Evolutionary conservation across 768 basidiomycete species (phyloP).

Genomic region (Pisolithus orientalis): DNA sequence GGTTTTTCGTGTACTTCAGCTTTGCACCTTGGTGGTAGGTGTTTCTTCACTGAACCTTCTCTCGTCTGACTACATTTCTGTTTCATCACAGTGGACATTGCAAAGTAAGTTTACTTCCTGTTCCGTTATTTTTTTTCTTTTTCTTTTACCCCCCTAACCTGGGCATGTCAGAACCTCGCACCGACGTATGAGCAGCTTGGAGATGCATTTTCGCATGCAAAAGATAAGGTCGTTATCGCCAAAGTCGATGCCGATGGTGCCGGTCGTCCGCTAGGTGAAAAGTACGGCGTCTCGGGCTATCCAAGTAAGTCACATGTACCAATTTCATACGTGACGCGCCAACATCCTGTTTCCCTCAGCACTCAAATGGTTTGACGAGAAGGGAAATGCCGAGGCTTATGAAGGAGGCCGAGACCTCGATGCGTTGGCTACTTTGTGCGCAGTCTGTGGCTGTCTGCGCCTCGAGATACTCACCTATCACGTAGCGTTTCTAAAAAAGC

Average conservation of each 20-base stretch:
- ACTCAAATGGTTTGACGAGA: constrained; percentile 82
- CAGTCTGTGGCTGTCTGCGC: background rate
- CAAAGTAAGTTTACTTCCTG: constrained; percentile 45
- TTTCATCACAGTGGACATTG: constrained; percentile 63
- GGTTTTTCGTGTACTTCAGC: constrained; percentile 30
- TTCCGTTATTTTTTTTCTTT: background rate
- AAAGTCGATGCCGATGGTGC: constrained; percentile 91
- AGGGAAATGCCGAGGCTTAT: constrained; percentile 64
- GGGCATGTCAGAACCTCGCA: constrained; percentile 66
- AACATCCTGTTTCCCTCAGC: constrained; percentile 39
- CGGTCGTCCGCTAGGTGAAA: constrained; percentile 69
- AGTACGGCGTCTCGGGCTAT: constrained; percentile 77
- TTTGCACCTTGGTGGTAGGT: constrained; percentile 87
- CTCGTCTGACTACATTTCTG: background rate
- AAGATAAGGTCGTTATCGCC: constrained; percentile 81
- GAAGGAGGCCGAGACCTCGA: constrained; percentile 79
- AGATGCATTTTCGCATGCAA: constrained; percentile 73
- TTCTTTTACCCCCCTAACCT: background rate
- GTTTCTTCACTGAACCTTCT: background rate
- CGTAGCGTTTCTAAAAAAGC: constrained; percentile 67
- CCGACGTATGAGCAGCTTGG: constrained; percentile 86
- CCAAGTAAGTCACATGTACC: constrained; percentile 55
- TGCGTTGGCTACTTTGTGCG: constrained; percentile 69
- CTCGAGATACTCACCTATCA: background rate
- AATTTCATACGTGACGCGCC: background rate